phyloP scores from a whole-genome alignment of 2,329 filamentous ascomycete species.

The Salinomyces thailandicus region DNA sequence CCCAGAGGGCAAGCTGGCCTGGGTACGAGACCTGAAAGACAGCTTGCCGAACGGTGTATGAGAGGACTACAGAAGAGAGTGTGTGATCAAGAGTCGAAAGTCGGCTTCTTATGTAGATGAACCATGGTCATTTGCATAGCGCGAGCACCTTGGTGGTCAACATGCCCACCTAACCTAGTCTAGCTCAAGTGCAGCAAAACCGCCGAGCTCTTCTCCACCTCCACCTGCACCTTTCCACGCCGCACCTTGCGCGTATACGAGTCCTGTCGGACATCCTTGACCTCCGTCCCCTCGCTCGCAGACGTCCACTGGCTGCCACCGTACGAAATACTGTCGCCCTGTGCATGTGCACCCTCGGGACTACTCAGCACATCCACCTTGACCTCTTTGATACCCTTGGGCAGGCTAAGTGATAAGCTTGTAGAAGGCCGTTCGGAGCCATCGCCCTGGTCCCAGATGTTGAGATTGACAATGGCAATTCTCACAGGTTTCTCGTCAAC shows the following conservation, averaged over 20 bases:
- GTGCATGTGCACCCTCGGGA: conserved; percentile 4
- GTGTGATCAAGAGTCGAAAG: no score
- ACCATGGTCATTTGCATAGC: no score
- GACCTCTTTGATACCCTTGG: neutral
- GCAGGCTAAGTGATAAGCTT: neutral
- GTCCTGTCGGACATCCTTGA: conserved; percentile 1
- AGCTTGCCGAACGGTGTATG: conserved; percentile 16
- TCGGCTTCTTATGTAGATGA: no score
- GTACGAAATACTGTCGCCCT: conserved; percentile 2
- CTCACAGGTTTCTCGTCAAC: neutral
- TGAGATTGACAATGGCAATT: conserved; percentile 3
- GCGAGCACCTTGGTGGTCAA: no score
- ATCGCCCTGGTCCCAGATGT: conserved; percentile 3
- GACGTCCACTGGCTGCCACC: conserved; percentile 3
- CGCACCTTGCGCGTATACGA: neutral
- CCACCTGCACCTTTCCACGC: neutral
- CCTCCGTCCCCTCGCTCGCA: conserved; percentile 1
- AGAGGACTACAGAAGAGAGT: no score
- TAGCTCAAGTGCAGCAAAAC: neutral
- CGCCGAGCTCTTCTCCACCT: neutral
- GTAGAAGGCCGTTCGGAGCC: neutral
- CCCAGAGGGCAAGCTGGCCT: conserved; percentile 26
- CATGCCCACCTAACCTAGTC: no score
- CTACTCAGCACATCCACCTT: conserved; percentile 1
- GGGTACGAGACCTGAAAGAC: conserved; percentile 23